phyloP scores from a whole-genome alignment of 768 basidiomycete genomes.

The Mrakia blollopis region DNA sequence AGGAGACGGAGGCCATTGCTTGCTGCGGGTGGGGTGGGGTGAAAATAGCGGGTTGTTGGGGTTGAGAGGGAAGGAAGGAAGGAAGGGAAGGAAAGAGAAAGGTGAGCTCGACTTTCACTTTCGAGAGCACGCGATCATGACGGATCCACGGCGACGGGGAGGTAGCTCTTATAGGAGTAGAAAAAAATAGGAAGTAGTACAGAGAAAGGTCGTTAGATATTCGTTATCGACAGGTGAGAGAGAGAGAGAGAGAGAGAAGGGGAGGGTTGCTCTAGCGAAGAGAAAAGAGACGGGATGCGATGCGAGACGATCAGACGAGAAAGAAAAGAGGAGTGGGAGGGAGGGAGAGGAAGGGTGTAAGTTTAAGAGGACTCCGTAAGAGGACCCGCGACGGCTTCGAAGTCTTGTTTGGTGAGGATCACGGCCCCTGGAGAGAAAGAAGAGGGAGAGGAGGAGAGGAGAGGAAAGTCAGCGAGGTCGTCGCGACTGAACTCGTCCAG shows the following conservation, averaged over 20 bases:
- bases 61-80: background rate
- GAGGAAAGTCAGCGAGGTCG: background rate
- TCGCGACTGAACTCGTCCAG: too few relatives aligned
- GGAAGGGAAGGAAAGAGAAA: background rate
- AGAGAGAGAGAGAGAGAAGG: too few relatives aligned
- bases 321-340: background rate
- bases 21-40: background rate
- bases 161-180: background rate
- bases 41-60: background rate
- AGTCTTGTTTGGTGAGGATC: background rate
- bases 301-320: background rate
- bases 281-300: background rate
- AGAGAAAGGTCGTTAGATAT: background rate
- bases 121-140: background rate
- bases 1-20: conserved; percentile 19
- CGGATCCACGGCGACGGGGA: background rate
- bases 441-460: background rate
- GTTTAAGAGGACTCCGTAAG: too few relatives aligned
- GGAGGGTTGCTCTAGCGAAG: background rate
- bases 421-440: background rate
- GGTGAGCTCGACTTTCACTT: too few relatives aligned
- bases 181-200: background rate
- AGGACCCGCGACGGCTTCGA: background rate
- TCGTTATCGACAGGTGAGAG: too few relatives aligned
- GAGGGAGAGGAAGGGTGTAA: background rate